These are phyloP conservation scores for Pyronema domesticum DNA, from an alignment of 495 filamentous ascomycete genomes.

Conservation along the genomic window DNA sequence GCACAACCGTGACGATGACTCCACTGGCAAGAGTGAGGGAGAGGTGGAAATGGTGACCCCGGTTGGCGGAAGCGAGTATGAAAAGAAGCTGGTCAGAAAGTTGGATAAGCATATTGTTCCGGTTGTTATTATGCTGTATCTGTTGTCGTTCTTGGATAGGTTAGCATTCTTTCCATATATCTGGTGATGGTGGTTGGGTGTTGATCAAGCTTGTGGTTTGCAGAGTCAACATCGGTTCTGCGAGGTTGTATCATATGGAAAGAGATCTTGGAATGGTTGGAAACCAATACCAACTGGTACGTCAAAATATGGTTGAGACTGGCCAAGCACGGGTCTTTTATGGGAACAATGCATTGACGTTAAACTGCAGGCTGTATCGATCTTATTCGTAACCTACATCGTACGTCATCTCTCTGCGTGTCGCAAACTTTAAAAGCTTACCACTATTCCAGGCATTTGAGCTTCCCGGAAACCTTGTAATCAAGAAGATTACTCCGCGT, in stretches of 20 bases:
- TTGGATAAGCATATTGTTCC: constrained; percentile 44
- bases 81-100: constrained; percentile 15
- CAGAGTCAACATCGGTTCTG: constrained; percentile 63
- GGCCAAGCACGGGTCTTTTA: too few relatives aligned
- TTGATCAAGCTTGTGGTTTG: neutral
- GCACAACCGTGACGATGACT: too few relatives aligned
- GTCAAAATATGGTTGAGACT: neutral
- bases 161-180: constrained; percentile 5
- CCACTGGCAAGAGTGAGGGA: too few relatives aligned
- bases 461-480: constrained; percentile 44
- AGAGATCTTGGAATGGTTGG: constrained; percentile 43
- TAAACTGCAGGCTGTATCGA: constrained; percentile 34
- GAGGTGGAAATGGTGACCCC: too few relatives aligned
- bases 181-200: neutral
- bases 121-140: constrained; percentile 41
- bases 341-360: neutral
- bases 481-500: constrained; percentile 46
- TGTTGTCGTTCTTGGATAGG: constrained; percentile 51
- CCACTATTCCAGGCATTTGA: constrained; percentile 31
- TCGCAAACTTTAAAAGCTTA: neutral
- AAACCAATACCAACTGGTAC: constrained; percentile 44
- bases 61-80: constrained; percentile 2
- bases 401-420: constrained; percentile 25
- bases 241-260: constrained; percentile 49
- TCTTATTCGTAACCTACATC: constrained; percentile 55